phyloP scores from a whole-genome alignment of 2,329 filamentous ascomycete species.

The Penicillium sumatraense region DNA sequence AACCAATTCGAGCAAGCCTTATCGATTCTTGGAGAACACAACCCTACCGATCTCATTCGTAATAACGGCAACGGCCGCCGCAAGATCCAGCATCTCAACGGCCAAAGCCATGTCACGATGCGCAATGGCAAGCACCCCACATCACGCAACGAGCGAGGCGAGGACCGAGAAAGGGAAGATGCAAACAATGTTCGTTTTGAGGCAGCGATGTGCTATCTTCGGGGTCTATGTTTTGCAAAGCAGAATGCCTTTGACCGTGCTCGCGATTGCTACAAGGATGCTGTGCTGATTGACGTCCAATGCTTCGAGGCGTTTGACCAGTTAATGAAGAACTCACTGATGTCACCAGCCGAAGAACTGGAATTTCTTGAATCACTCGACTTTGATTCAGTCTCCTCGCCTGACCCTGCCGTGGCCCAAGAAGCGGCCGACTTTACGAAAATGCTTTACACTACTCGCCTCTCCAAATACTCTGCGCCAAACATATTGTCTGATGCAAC shows the following conservation, averaged over 20 bases:
- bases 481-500: constrained; percentile 81
- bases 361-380: constrained; percentile 85
- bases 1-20: constrained; percentile 88
- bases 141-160: constrained; percentile 60
- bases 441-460: constrained; percentile 91
- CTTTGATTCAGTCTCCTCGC: constrained; percentile 78
- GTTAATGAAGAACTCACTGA: constrained; percentile 92
- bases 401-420: constrained; percentile 71
- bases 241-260: constrained; percentile 96
- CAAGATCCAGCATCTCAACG: constrained; percentile 71
- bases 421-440: constrained; percentile 93
- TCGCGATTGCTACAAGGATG: constrained; percentile 98
- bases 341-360: constrained; percentile 88
- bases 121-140: constrained; percentile 51
- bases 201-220: constrained; percentile 94
- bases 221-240: constrained; percentile 93
- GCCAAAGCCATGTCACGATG: constrained; percentile 55
- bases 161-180: constrained; percentile 70
- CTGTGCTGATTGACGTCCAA: constrained; percentile 93
- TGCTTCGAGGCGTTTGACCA: constrained; percentile 99
- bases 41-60: constrained; percentile 84
- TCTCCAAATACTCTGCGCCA: constrained; percentile 94
- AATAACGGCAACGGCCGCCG: constrained; percentile 68
- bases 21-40: constrained; percentile 83
- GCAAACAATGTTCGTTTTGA: constrained; percentile 81